These are phyloP conservation scores for Avicennia marina DNA, from an alignment of 257 asterid species.

Conservation along the genomic window DNA sequence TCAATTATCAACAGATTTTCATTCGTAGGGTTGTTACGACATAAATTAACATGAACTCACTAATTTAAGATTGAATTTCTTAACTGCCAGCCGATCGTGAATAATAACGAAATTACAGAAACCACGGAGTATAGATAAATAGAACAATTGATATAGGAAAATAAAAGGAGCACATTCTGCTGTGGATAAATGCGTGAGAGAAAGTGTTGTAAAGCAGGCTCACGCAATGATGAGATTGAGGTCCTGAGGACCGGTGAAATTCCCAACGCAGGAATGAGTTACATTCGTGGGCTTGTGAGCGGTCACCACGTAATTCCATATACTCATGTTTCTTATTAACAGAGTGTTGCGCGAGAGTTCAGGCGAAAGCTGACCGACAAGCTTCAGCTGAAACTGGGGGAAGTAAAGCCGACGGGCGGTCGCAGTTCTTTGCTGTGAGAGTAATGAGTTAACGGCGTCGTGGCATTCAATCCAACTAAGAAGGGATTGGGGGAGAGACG, in stretches of 20 bases:
- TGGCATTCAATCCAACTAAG: no score
- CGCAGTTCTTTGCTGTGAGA: no score
- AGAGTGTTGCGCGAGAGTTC: not conserved
- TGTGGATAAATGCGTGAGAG: not conserved
- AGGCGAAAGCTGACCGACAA: not conserved
- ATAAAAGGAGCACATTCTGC: not conserved
- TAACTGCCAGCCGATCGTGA: not conserved
- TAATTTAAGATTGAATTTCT: not conserved
- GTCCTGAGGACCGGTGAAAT: conserved; percentile 91
- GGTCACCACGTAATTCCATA: conserved; percentile 98
- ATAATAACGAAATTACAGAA: not conserved
- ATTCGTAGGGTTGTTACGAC: not conserved
- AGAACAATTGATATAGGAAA: not conserved
- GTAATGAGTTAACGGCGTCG: no score
- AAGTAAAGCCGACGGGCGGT: no score
- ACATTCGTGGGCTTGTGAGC: conserved; percentile 99
- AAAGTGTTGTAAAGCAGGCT: conserved; percentile 10
- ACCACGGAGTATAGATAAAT: not conserved
- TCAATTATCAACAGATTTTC: not conserved
- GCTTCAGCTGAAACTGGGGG: not conserved
- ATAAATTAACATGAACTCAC: not conserved
- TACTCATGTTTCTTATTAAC: conserved; percentile 80
- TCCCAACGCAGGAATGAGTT: conserved; percentile 96
- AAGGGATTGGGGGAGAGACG: no score
- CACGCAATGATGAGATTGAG: conserved; percentile 92